phyloP scores from a whole-genome alignment of 805 yeast species.

The Saccharomycopsis malanga region DNA sequence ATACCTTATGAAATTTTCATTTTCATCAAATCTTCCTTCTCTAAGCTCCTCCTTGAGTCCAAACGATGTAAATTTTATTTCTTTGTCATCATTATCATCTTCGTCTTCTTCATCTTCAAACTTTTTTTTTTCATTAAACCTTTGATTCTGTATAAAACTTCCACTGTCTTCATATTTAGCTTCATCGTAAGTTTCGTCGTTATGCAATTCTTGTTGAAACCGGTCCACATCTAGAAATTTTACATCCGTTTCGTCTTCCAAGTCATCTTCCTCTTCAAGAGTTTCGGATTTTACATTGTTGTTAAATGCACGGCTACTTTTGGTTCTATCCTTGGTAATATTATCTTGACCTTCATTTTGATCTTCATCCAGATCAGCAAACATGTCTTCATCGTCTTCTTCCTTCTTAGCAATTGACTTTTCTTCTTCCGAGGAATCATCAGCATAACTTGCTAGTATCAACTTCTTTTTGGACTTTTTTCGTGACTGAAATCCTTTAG shows the following conservation, averaged over 20 bases:
- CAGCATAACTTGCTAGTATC: background rate
- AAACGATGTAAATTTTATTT: slow-evolving; percentile 56
- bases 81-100: slow-evolving; percentile 24
- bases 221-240: slow-evolving; percentile 10
- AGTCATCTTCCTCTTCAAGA: background rate
- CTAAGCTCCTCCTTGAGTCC: slow-evolving; percentile 48
- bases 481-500: slow-evolving; percentile 13
- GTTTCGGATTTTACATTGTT: background rate
- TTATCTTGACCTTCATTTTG: background rate
- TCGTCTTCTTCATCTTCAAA: background rate
- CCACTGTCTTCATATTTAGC: slow-evolving; percentile 2
- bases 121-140: background rate
- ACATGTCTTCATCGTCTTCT: slow-evolving; percentile 18
- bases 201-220: slow-evolving; percentile 10
- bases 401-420: background rate
- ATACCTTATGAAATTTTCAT: slow-evolving; percentile 48
- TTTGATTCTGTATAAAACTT: background rate
- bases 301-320: background rate
- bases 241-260: slow-evolving; percentile 3
- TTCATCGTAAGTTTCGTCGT: slow-evolving; percentile 5
- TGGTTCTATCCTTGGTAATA: background rate
- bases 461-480: background rate
- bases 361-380: slow-evolving; percentile 17
- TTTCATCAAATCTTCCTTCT: slow-evolving; percentile 53
- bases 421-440: slow-evolving; percentile 18